Percentiles rank a stretch among this genome's conserved stretches.
Evolutionary conservation across 2,329 filamentous ascomycete species (phyloP).

Genomic region (Xylaria arbuscula): DNA sequence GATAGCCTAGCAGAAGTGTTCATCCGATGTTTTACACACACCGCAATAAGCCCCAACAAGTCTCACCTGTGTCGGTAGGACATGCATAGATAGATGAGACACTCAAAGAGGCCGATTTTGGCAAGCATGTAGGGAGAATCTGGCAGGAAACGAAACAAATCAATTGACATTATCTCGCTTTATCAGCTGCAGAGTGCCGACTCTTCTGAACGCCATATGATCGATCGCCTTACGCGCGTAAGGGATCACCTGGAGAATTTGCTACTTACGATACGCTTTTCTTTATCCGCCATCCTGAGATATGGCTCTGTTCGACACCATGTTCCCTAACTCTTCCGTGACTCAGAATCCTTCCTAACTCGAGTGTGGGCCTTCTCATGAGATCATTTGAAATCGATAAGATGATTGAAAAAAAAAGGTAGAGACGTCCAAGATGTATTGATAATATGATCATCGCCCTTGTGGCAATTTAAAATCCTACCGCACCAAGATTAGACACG

Average conservation of each 20-base stretch:
- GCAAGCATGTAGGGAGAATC: constrained; percentile 11
- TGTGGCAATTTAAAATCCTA: too few relatives aligned
- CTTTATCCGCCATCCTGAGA: neutral
- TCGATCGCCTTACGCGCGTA: constrained; percentile 29
- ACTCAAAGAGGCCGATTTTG: constrained; percentile 8
- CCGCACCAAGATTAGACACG: neutral
- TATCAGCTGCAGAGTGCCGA: constrained; percentile 33
- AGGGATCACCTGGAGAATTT: neutral
- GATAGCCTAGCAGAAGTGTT: neutral
- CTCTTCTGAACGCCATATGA: neutral
- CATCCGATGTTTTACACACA: constrained; percentile 12
- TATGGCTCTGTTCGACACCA: neutral
- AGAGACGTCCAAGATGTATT: neutral
- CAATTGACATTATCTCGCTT: constrained; percentile 18
- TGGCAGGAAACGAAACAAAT: constrained; percentile 18
- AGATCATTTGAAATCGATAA: neutral
- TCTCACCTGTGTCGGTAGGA: constrained; percentile 1
- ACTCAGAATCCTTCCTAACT: neutral
- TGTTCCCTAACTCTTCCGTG: neutral
- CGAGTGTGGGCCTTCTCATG: neutral
- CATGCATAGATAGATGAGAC: constrained; percentile 27
- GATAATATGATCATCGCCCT: neutral
- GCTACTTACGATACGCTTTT: neutral
- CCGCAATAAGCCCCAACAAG: neutral
- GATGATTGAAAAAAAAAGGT: neutral